Base-by-base conservation (phyloP, 2,329 filamentous ascomycete species). In the Arthrobotrys conoides region DNA sequence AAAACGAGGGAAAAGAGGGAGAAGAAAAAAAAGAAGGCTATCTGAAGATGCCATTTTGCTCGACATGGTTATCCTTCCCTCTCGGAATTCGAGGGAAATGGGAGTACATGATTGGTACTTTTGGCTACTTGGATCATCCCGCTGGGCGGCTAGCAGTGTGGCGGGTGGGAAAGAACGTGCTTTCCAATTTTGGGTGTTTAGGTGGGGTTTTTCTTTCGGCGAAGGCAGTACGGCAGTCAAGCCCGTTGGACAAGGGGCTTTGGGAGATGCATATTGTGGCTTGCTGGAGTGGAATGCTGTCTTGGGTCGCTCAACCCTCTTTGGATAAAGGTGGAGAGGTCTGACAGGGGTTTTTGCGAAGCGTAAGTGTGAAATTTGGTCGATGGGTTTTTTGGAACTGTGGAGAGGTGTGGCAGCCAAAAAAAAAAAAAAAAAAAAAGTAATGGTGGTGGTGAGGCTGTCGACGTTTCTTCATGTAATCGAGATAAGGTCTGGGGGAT, bases 161-260 rank as follows among this genome's bases (percentile, higher is more conserved):
- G 73, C 73, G 59, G 71, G 73, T 77, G 73, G 59, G 38, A 46
- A 46, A 59, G 61, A 53, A 63, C 36, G 41, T 71, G 59, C 57
- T 76, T 76, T 65, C 57, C 64, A 51, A 36, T 46, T 66, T 67
- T 51, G 41, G 73, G 46, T n/a, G 14, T 22, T 51, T 22, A 48
- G 46, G 72, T 64, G 59, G 67, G 53, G 48, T 63, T 59, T 38
- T 8, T 36, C n/a, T 33, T 36, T 57, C 57, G 59, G 61, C 48
- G 61, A 44, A 61, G 73, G 68, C 67, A 71, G 33, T 18, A 77
- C 73, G 73, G 73, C 61, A 77, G 68, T 71, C 73, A 66, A 71
- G 73, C 73, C 73, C 65, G 73, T 77, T 77, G 73, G 73, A 77
- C 73, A 77, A 68, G 72, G 72, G 73, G 51, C 44, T 14, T 24